These are phyloP conservation scores for Clonostachys solani DNA, from an alignment of 2,329 filamentous ascomycete genomes.

Conservation along the genomic window DNA sequence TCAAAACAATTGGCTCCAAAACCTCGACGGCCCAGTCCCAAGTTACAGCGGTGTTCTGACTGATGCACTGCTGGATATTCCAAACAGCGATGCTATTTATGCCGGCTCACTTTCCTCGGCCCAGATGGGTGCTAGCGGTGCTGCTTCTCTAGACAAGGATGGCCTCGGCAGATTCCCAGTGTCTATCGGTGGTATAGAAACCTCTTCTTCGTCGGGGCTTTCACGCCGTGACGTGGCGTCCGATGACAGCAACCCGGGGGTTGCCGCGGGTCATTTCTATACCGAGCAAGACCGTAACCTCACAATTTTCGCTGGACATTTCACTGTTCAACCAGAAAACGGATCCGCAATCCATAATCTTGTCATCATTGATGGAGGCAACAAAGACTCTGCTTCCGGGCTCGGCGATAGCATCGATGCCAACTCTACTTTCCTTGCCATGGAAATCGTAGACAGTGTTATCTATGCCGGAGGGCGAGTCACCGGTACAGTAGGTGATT, in stretches of 20 bases:
- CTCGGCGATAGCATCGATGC: constrained; percentile 61
- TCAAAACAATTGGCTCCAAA: constrained; percentile 80
- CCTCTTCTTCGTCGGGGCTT: constrained; percentile 19
- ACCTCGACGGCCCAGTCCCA: constrained; percentile 61
- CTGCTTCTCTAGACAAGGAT: constrained; percentile 56
- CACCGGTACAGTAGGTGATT: constrained; percentile 62
- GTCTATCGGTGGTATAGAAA: constrained; percentile 35
- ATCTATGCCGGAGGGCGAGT: constrained; percentile 83
- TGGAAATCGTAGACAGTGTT: constrained; percentile 62
- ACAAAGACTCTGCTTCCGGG: constrained; percentile 63
- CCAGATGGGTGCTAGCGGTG: constrained; percentile 68
- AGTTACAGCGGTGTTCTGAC: constrained; percentile 70
- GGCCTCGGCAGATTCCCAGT: constrained; percentile 54
- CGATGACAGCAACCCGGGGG: constrained; percentile 51
- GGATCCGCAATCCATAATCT: constrained; percentile 75
- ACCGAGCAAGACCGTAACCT: constrained; percentile 66
- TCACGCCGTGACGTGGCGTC: constrained; percentile 41
- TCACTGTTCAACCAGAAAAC: constrained; percentile 65
- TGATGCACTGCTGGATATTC: constrained; percentile 61
- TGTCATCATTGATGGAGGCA: constrained; percentile 73
- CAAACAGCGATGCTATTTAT: constrained; percentile 63
- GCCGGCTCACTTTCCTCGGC: constrained; percentile 80
- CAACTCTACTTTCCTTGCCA: constrained; percentile 70
- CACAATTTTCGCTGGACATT: constrained; percentile 85
- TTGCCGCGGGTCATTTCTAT: constrained; percentile 79